Base-by-base conservation (phyloP, 2,329 filamentous ascomycete genomes). In the Pseudogymnoascus sp. region DNA sequence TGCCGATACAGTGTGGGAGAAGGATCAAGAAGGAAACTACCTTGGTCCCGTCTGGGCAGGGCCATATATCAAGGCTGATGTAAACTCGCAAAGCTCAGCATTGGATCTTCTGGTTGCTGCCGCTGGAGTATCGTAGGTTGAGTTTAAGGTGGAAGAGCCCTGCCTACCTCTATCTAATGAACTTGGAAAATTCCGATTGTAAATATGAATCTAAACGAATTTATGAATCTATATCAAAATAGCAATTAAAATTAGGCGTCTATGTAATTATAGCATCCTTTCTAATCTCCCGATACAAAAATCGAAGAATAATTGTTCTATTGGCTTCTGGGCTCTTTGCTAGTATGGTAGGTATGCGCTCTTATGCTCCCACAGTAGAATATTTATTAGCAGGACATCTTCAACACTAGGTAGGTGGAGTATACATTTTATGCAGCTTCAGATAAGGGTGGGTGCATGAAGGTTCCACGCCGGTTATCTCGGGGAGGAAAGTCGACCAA, bases 51-150 rank as follows among this genome's bases (percentile, higher is more conserved):
- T 82, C n/a, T 91, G 87, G 87, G 78, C 80, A 0, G 87, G 86
- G 0, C 86, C 87, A 0, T 82, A 82, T 40, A 71, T 72, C 0
- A 77, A 79, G 40, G 81, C 79, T 1, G 78, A 79, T 67, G 84
- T 86, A 1, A 79, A 81, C 59, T 84, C 84, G 21, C 88, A 90
- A 53, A 84, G 82, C 69, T 84, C 83, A 16, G 87, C 85, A 0
- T 74, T 90, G 73, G 88, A 90, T 74, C 82, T 80, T 37, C 75
- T 91, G 31, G 83, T 91, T 64, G 88, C 84, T 29, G 86, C 86
- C 13, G 70, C 68, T 5, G 65, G 61, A 60, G 69, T 71, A 37
- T 47, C 63, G 8, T 50, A 56, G n/a, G 16, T 21, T 56, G 5
- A 1, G 16, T 60, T 21, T 21, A 26, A 2, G 3, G 3, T 10